A percentile compares a stretch with the other conserved stretches of the same genome.
Conservation (phyloP, 768 basidiomycete genomes). For the Pleurotus eryngii region DNA sequence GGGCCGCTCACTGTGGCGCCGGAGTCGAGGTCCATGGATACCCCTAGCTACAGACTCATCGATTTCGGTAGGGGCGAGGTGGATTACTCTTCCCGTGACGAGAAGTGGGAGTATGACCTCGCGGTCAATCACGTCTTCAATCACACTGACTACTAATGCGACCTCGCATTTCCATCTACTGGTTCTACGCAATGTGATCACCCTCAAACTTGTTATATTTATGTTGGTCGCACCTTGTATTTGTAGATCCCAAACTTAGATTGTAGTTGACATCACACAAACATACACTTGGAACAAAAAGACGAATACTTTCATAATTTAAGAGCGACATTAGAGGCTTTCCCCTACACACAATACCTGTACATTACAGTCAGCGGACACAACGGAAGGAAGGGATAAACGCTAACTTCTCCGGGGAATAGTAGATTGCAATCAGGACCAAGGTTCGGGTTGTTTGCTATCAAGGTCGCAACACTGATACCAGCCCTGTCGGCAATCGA, state of each 20-base stretch:
- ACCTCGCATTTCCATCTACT: no score
- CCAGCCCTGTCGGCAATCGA: conserved; percentile 38
- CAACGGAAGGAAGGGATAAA: no score
- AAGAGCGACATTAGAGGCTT: not conserved
- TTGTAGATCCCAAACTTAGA: no score
- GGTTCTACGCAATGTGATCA: no score
- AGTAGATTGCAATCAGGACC: conserved; percentile 50
- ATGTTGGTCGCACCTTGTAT: no score
- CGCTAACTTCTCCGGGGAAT: conserved; percentile 52
- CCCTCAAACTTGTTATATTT: no score
- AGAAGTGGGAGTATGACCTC: not conserved
- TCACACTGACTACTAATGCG: not conserved
- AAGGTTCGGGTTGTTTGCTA: conserved; percentile 65
- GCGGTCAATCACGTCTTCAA: not conserved
- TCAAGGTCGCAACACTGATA: conserved; percentile 43
- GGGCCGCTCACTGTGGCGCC: conserved; percentile 34
- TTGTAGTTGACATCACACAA: no score
- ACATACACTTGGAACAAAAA: not conserved
- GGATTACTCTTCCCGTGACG: not conserved
- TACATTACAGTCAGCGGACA: no score
- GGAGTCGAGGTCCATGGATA: conserved; percentile 16
- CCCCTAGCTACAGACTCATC: conserved; percentile 42
- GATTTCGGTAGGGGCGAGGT: conserved; percentile 38
- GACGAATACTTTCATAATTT: not conserved
- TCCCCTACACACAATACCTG: not conserved